These are phyloP conservation scores for Ajuga reptans DNA, from an alignment of 305 asterid genomes.

Conservation along the genomic window DNA sequence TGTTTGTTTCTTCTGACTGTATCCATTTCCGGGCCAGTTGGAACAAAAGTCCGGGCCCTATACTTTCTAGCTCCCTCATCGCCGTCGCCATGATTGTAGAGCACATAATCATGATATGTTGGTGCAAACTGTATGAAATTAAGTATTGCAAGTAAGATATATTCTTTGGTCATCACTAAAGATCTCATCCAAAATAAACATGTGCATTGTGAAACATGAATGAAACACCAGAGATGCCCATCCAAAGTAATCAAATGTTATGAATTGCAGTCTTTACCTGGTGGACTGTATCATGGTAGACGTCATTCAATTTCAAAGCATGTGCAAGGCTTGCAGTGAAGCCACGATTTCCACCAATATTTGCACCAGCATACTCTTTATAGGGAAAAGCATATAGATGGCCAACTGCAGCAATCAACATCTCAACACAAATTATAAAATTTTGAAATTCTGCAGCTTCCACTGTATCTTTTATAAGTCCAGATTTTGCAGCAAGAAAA, in stretches of 20 bases:
- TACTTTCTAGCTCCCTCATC: slow-evolving; percentile 84
- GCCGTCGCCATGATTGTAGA: slow-evolving; percentile 80
- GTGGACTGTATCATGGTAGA: slow-evolving; percentile 93
- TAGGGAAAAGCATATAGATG: slow-evolving; percentile 93
- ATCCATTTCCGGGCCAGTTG: slow-evolving; percentile 94
- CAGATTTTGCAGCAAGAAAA: slow-evolving; percentile 88
- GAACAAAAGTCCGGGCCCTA: slow-evolving; percentile 90
- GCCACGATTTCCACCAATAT: slow-evolving; percentile 61
- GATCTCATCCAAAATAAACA: neutral
- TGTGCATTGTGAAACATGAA: neutral
- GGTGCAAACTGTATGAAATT: slow-evolving; percentile 75
- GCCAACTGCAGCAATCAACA: slow-evolving; percentile 91
- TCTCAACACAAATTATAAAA: slow-evolving; percentile 84
- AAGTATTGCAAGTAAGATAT: neutral
- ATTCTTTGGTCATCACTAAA: no score
- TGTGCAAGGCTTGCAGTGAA: slow-evolving; percentile 78
- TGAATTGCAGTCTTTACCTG: slow-evolving; percentile 45
- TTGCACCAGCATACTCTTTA: slow-evolving; percentile 95
- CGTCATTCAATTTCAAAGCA: slow-evolving; percentile 76
- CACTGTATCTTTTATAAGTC: slow-evolving; percentile 57
- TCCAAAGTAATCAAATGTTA: neutral
- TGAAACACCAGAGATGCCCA: neutral
- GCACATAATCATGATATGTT: slow-evolving; percentile 90
- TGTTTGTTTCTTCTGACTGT: slow-evolving; percentile 70
- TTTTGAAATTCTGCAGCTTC: slow-evolving; percentile 93